Evolutionary conservation across 352 stramenopile genomes (phyloP).

Genomic region (Phytophthora sansomeana): DNA sequence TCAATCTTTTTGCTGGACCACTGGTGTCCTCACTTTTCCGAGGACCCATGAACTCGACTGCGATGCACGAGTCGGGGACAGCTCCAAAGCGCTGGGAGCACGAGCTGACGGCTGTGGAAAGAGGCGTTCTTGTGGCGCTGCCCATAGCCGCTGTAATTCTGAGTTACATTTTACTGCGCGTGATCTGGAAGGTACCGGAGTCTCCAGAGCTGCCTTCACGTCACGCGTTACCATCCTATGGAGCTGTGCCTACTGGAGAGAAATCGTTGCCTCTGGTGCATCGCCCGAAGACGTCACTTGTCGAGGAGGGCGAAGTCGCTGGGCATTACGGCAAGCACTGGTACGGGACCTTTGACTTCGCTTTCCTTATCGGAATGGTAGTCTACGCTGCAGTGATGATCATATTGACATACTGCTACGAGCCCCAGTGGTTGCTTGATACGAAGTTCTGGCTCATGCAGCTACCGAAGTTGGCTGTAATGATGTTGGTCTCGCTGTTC

Average conservation of each 20-base stretch:
- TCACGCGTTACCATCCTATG: constrained; percentile 47
- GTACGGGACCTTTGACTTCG: constrained; percentile 66
- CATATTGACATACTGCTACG: constrained; percentile 66
- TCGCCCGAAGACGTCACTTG: constrained; percentile 56
- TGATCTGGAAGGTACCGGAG: constrained; percentile 68
- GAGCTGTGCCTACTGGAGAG: constrained; percentile 36
- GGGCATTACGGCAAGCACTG: constrained; percentile 68
- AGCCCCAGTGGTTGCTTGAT: constrained; percentile 59
- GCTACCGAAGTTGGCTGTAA: constrained; percentile 71
- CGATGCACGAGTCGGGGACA: background rate
- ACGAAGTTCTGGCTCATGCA: constrained; percentile 70
- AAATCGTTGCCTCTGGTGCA: constrained; percentile 43
- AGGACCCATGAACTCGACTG: constrained; percentile 11
- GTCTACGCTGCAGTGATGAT: constrained; percentile 60
- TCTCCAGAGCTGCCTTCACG: constrained; percentile 33
- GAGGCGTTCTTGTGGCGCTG: constrained; percentile 39
- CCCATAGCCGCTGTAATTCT: constrained; percentile 58
- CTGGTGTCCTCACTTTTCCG: constrained; percentile 16
- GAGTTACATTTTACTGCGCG: constrained; percentile 68
- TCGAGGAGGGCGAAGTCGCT: constrained; percentile 72
- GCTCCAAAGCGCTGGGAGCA: constrained; percentile 39
- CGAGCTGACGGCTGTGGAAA: constrained; percentile 33
- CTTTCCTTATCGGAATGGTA: constrained; percentile 66
- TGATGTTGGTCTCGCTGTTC: constrained; percentile 76
- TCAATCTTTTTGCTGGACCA: constrained; percentile 21